These are phyloP conservation scores for Pseudogymnoascus sp. DNA, from an alignment of 2,329 filamentous ascomycete genomes.

Conservation along the genomic window DNA sequence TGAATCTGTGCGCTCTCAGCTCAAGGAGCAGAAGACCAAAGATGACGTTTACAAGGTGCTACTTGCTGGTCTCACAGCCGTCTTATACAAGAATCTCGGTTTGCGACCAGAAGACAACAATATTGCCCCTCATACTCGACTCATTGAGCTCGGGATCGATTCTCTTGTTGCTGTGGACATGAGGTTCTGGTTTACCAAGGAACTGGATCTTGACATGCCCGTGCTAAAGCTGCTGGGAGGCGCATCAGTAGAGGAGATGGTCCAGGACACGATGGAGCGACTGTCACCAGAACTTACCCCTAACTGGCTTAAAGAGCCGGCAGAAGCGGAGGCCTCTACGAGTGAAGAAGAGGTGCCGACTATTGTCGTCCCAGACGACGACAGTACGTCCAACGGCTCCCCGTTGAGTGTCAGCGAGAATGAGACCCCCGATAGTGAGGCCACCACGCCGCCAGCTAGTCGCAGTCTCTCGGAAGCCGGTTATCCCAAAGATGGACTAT, in stretches of 20 bases:
- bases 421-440: neutral
- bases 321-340: neutral
- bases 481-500: neutral
- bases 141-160: constrained; percentile 10
- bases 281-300: neutral
- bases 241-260: constrained; percentile 19
- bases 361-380: neutral
- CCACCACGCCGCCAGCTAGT: neutral
- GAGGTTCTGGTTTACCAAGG: constrained; percentile 11
- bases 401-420: neutral
- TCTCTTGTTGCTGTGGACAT: constrained; percentile 12
- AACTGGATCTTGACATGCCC: constrained; percentile 34
- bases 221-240: constrained; percentile 41
- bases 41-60: neutral
- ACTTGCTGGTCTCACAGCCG: neutral
- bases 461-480: neutral
- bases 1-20: neutral
- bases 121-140: neutral
- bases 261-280: neutral
- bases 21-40: neutral
- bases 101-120: neutral
- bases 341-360: neutral
- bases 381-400: neutral
- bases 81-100: neutral
- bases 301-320: neutral